Conservation (phyloP, 805 yeast species). For the Wickerhamiella occidentalis region DNA sequence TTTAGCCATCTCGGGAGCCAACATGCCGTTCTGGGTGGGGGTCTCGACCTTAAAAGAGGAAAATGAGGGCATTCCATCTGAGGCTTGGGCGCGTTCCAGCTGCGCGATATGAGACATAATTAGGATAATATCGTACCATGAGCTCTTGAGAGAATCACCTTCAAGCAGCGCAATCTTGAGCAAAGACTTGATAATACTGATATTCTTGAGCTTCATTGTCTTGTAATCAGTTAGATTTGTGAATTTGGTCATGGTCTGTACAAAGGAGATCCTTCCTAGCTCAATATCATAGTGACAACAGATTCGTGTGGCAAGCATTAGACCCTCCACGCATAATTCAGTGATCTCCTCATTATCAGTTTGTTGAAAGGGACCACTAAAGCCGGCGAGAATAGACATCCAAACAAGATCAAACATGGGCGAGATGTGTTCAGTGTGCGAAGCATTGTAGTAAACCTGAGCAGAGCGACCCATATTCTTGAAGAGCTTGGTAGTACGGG, state of each 20-base stretch:
- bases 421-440: constrained; percentile 78
- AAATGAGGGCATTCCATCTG: constrained; percentile 65
- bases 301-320: constrained; percentile 67
- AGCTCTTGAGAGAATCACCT: constrained; percentile 57
- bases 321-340: constrained; percentile 64
- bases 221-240: constrained; percentile 67
- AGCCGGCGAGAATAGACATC: constrained; percentile 94
- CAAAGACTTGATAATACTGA: constrained; percentile 64
- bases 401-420: constrained; percentile 89
- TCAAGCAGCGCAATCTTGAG: constrained; percentile 67
- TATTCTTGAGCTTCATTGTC: constrained; percentile 66
- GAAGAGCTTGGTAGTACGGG: constrained; percentile 76
- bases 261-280: constrained; percentile 77
- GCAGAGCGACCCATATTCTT: constrained; percentile 44
- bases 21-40: not conserved
- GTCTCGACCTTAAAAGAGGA: not conserved
- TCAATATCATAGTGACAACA: constrained; percentile 74
- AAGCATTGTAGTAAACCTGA: constrained; percentile 61
- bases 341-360: constrained; percentile 59
- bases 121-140: constrained; percentile 77
- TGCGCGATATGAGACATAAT: constrained; percentile 53
- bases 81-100: constrained; percentile 75
- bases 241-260: constrained; percentile 81
- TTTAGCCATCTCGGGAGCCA: constrained; percentile 25
- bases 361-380: constrained; percentile 88